phyloP scores from a whole-genome alignment of 192 early-diverging fungal genomes.

The Coemansia sp. region DNA sequence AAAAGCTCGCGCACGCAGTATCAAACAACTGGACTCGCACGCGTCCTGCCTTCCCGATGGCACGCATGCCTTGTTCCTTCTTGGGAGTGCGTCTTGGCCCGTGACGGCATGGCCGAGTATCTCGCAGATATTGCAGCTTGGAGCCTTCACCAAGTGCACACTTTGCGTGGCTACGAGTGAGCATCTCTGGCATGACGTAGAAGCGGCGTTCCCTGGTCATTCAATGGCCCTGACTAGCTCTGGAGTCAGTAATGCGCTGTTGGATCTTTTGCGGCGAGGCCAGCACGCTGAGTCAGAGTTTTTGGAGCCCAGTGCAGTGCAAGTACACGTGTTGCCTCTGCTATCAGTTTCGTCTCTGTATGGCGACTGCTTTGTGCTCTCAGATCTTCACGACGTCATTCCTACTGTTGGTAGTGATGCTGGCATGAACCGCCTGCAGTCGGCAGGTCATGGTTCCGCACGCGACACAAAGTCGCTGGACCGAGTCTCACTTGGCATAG shows the following conservation, averaged over 20 bases:
- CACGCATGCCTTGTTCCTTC: conserved; percentile 41
- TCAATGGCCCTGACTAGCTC: conserved; percentile 14
- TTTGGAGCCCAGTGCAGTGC: conserved; percentile 11
- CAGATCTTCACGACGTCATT: conserved; percentile 15
- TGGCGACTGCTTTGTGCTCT: conserved; percentile 29
- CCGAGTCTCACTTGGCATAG: conserved; percentile 35
- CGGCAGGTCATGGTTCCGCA: background rate
- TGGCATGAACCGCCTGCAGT: conserved; percentile 2
- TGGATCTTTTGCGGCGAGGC: conserved; percentile 10
- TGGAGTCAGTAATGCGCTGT: conserved; percentile 14
- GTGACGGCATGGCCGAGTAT: conserved; percentile 25
- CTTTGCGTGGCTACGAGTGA: conserved; percentile 38
- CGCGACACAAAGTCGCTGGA: conserved; percentile 25
- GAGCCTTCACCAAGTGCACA: conserved; percentile 23
- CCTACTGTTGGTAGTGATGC: background rate
- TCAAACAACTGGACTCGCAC: conserved; percentile 18
- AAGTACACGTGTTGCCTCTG: conserved; percentile 18
- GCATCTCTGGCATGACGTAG: conserved; percentile 34
- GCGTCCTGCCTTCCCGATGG: conserved; percentile 26
- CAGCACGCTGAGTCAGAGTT: conserved; percentile 3
- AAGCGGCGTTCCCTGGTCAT: conserved; percentile 21
- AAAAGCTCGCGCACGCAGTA: conserved; percentile 18
- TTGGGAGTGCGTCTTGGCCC: conserved; percentile 40
- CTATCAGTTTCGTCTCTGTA: conserved; percentile 17
- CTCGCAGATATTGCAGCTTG: background rate